phyloP scores from a whole-genome alignment of 2,329 filamentous ascomycete genomes.

The Monilinia vaccinii-corymbosi region DNA sequence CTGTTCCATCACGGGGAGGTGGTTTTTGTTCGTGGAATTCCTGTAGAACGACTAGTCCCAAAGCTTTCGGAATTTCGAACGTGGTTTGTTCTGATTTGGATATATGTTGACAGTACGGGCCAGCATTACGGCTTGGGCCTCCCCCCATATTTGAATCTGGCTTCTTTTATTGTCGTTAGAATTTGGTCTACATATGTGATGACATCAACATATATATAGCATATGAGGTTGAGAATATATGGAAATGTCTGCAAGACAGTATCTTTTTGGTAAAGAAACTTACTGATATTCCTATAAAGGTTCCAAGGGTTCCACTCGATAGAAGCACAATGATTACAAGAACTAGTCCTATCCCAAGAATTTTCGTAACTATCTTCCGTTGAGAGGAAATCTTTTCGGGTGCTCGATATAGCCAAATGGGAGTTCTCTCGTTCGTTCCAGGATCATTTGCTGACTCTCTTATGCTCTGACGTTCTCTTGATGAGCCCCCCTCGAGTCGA shows the following conservation, averaged over 20 bases:
- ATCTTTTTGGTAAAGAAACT: not conserved
- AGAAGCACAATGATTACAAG: conserved; percentile 7
- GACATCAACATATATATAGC: no score
- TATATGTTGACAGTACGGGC: conserved; percentile 20
- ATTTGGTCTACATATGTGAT: not conserved
- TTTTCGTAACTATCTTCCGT: conserved; percentile 11
- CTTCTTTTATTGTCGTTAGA: not conserved
- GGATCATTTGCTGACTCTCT: conserved; percentile 17
- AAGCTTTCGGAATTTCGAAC: conserved; percentile 19
- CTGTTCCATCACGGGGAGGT: not conserved
- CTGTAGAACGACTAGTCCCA: conserved; percentile 20
- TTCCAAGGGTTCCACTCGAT: not conserved
- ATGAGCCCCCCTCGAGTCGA: conserved; percentile 18
- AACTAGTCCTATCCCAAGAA: conserved; percentile 18
- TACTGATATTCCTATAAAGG: not conserved
- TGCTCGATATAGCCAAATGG: conserved; percentile 14
- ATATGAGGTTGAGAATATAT: not conserved
- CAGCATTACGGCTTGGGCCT: conserved; percentile 12
- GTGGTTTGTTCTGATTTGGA: conserved; percentile 12
- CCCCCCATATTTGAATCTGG: not conserved
- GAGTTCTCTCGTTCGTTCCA: conserved; percentile 18
- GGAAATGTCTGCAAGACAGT: not conserved
- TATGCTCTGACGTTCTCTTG: conserved; percentile 25
- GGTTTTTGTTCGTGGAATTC: conserved; percentile 14
- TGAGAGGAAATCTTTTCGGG: not conserved